Evolutionary conservation across 805 yeast species (phyloP).

Genomic region (Ogataea kodamae): DNA sequence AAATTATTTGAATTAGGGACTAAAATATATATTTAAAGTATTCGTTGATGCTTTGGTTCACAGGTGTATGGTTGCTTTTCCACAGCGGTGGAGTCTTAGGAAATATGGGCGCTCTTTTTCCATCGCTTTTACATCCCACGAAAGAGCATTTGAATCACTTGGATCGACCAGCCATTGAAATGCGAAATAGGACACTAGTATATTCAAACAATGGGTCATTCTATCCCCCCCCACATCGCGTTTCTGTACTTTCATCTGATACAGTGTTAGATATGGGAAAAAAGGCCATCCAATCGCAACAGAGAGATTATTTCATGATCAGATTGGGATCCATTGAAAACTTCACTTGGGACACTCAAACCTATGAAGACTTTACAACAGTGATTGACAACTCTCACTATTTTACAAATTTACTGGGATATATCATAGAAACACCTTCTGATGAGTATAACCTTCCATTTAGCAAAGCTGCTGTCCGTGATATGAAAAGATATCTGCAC

Average conservation of each 20-base stretch:
- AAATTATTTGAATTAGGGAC: too few species aligned
- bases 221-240: slow-evolving; percentile 5
- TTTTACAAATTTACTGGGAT: slow-evolving; percentile 78
- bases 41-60: too few species aligned
- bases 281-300: slow-evolving; percentile 10
- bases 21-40: too few species aligned
- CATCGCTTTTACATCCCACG: slow-evolving; percentile 11
- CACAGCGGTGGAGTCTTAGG: too few species aligned
- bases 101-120: slow-evolving; percentile 11
- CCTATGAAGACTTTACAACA: slow-evolving; percentile 65
- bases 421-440: slow-evolving; percentile 89
- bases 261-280: slow-evolving; percentile 12
- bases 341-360: slow-evolving; percentile 27
- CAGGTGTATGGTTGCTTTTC: too few species aligned
- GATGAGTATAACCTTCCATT: slow-evolving; percentile 70
- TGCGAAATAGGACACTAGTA: slow-evolving; percentile 11
- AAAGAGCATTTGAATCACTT: slow-evolving; percentile 2
- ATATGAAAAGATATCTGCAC: slow-evolving; percentile 65
- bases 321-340: slow-evolving; percentile 12
- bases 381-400: slow-evolving; percentile 70
- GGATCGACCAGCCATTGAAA: slow-evolving; percentile 13
- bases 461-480: slow-evolving; percentile 89
- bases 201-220: slow-evolving; percentile 18
- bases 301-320: slow-evolving; percentile 15
- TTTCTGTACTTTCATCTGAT: slow-evolving; percentile 8